phyloP scores from a whole-genome alignment of 106 monocot species.

The Amphibolis antarctica region DNA sequence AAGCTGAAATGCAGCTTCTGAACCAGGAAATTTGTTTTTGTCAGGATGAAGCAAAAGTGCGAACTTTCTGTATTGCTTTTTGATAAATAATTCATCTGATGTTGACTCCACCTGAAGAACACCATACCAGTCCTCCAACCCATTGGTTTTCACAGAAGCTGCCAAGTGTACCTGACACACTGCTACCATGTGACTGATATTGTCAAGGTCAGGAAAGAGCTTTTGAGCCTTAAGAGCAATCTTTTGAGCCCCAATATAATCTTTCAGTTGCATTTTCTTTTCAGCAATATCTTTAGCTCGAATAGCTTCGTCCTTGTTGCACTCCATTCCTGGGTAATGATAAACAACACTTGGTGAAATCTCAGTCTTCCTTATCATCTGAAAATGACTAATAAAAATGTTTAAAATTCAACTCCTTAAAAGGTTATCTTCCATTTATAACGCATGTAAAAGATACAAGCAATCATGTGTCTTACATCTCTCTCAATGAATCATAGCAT shows the following conservation, averaged over 20 bases:
- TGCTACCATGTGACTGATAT: slow-evolving; percentile 55
- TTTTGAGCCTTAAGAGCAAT: slow-evolving; percentile 47
- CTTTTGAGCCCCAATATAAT: slow-evolving; percentile 47
- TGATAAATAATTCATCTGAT: slow-evolving; percentile 49
- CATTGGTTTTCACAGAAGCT: slow-evolving; percentile 35
- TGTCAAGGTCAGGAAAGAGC: slow-evolving; percentile 61
- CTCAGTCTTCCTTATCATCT: background rate
- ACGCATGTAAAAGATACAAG: no score
- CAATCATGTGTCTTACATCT: no score
- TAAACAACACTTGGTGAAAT: background rate
- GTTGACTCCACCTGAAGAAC: slow-evolving; percentile 47
- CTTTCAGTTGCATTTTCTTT: slow-evolving; percentile 42
- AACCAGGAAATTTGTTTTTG: slow-evolving; percentile 71
- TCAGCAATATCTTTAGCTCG: slow-evolving; percentile 62
- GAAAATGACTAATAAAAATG: background rate
- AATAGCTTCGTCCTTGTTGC: slow-evolving; percentile 78
- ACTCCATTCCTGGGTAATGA: slow-evolving; percentile 40
- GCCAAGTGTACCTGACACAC: slow-evolving; percentile 75
- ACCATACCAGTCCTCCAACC: slow-evolving; percentile 42
- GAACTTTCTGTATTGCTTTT: slow-evolving; percentile 60
- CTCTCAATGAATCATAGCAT: no score
- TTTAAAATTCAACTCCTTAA: no score
- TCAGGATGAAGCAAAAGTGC: slow-evolving; percentile 74
- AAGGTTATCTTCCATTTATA: no score
- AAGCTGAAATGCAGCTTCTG: slow-evolving; percentile 82